Percentiles rank a stretch among this genome's conserved stretches.
Conservation (phyloP, 805 yeast species). For the Blastobotrys parvus region DNA sequence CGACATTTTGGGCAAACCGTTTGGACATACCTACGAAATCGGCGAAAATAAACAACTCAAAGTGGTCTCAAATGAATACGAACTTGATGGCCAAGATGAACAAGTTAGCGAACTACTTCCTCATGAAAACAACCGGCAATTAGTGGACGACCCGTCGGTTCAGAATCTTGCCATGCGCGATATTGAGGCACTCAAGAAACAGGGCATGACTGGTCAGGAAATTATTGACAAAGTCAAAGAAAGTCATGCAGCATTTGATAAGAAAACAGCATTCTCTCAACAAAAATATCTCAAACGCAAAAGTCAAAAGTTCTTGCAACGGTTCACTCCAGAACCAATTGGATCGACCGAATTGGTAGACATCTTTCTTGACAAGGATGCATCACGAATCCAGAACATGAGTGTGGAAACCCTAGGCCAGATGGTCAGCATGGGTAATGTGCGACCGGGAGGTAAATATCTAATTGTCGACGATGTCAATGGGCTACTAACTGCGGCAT, state of each 20-base stretch:
- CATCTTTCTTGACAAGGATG: conserved; percentile 70
- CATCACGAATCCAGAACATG: conserved; percentile 63
- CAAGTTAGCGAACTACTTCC: conserved; percentile 32
- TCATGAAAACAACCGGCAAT: conserved; percentile 58
- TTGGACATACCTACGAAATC: conserved; percentile 87
- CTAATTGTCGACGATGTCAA: conserved; percentile 91
- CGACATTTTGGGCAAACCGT: conserved; percentile 69
- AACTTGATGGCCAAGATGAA: conserved; percentile 30
- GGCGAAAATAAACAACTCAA: conserved; percentile 37
- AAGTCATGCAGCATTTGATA: conserved; percentile 78
- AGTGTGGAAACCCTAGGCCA: conserved; percentile 79
- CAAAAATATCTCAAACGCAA: conserved; percentile 87
- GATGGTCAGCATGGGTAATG: conserved; percentile 68
- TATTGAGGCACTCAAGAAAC: conserved; percentile 71
- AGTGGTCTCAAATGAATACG: conserved; percentile 26
- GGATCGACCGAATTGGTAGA: conserved; percentile 64
- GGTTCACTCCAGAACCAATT: conserved; percentile 73
- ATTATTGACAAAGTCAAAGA: conserved; percentile 76
- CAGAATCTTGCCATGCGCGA: conserved; percentile 74
- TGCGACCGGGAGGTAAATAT: conserved; percentile 85
- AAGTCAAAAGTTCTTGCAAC: conserved; percentile 80
- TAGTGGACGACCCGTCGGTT: conserved; percentile 54
- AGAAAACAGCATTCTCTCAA: conserved; percentile 83
- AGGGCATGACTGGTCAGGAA: conserved; percentile 65
- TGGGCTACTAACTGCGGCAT: conserved; percentile 75